These are phyloP conservation scores for Lentinula sp. DNA, from an alignment of 768 basidiomycete species.

Conservation along the genomic window DNA sequence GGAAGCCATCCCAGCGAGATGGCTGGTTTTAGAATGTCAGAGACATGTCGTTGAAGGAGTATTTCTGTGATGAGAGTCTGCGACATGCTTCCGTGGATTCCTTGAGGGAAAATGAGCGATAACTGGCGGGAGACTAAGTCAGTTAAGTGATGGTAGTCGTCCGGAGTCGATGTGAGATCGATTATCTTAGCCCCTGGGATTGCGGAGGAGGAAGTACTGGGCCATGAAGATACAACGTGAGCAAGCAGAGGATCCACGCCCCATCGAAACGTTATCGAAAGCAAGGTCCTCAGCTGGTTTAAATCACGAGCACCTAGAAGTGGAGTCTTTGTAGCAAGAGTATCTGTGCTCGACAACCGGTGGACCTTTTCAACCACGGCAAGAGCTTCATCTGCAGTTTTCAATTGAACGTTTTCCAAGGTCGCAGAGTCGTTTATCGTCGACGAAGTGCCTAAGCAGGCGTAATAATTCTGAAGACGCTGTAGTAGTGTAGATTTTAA, in stretches of 20 bases:
- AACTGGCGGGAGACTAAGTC: conserved; percentile 38
- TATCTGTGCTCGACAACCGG: conserved; percentile 24
- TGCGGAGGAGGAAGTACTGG: conserved; percentile 16
- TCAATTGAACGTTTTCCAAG: conserved; percentile 39
- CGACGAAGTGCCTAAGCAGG: conserved; percentile 14
- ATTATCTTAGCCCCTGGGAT: conserved; percentile 28
- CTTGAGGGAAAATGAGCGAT: conserved; percentile 45
- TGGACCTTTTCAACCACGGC: conserved; percentile 44
- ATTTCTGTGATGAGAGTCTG: conserved; percentile 59
- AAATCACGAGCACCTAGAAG: conserved; percentile 66
- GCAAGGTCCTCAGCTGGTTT: conserved; percentile 50
- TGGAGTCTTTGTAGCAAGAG: conserved; percentile 17
- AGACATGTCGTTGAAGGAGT: conserved; percentile 46
- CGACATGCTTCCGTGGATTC: conserved; percentile 38
- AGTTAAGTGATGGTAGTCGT: conserved; percentile 39
- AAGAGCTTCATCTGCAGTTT: conserved; percentile 53
- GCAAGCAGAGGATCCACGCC: conserved; percentile 49
- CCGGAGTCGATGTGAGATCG: conserved; percentile 34
- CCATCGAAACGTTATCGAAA: conserved; percentile 72
- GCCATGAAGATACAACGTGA: conserved; percentile 35
- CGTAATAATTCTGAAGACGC: conserved; percentile 35
- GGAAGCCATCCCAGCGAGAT: conserved; percentile 73
- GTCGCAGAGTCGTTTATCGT: conserved; percentile 14
- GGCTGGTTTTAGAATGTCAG: conserved; percentile 53
- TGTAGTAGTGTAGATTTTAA: conserved; percentile 31